A percentile compares a stretch with the other conserved stretches of the same genome.
Evolutionary conservation across 169 alveolate genomes (phyloP).

Genomic region (Plasmodium coatneyi): DNA sequence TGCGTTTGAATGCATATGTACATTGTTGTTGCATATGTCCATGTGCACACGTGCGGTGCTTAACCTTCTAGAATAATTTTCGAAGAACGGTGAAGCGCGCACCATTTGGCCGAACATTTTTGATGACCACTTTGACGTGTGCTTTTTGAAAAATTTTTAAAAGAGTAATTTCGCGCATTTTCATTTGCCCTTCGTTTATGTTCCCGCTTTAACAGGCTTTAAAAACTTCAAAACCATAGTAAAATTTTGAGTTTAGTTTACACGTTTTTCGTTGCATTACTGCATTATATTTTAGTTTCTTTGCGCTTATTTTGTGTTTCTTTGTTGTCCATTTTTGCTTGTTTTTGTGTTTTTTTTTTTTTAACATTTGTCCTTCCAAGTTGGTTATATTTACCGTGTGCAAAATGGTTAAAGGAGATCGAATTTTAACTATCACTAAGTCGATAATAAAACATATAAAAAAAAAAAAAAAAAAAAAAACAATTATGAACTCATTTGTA

Average conservation of each 20-base stretch:
- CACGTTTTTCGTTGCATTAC: background rate
- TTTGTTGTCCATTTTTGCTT: background rate
- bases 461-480: background rate
- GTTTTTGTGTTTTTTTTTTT: background rate
- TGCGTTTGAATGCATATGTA: too few species aligned
- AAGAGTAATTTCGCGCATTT: background rate
- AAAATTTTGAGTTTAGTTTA: background rate
- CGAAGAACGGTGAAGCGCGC: background rate
- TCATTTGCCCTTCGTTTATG: background rate
- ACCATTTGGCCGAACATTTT: background rate
- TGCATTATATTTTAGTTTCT: background rate
- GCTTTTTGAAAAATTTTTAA: slow-evolving; percentile 1
- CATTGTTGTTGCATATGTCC: too few species aligned
- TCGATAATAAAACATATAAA: background rate
- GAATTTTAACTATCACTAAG: background rate
- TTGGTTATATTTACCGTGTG: background rate
- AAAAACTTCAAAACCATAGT: background rate
- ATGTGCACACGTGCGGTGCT: background rate
- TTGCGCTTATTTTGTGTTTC: background rate
- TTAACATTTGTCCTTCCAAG: background rate
- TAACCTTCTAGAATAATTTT: background rate
- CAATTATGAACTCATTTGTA: background rate
- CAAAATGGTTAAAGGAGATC: background rate
- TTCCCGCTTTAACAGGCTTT: background rate
- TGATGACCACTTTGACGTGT: background rate